phyloP scores from a whole-genome alignment of 108 stramenopile genomes.

The Schizochytrium sp. region DNA sequence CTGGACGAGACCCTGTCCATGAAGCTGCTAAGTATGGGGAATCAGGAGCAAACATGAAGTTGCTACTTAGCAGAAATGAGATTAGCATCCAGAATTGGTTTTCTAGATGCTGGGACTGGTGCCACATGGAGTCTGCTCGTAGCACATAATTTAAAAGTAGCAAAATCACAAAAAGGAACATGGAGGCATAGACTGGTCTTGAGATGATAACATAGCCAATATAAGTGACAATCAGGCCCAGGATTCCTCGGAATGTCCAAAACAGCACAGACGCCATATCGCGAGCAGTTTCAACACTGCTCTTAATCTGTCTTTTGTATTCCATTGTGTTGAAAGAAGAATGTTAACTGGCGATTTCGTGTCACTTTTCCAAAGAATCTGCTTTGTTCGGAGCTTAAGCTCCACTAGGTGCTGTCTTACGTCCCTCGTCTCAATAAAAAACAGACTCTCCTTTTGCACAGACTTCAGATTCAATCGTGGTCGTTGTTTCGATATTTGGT shows the following conservation, averaged over 20 bases:
- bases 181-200: not conserved
- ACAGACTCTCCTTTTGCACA: not conserved
- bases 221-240: not conserved
- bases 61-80: not conserved
- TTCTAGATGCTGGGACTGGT: conserved; percentile 53
- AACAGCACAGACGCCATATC: conserved; percentile 54
- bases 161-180: not conserved
- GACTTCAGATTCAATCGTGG: too few relatives aligned
- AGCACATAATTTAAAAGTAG: conserved; percentile 25
- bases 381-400: not conserved
- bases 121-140: conserved; percentile 55
- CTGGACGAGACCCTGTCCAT: not conserved
- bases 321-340: not conserved
- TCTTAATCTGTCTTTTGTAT: conserved; percentile 8
- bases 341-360: not conserved
- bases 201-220: not conserved
- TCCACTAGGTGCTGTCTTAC: not conserved
- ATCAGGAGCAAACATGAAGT: conserved; percentile 52
- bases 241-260: not conserved
- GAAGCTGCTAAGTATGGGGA: conserved; percentile 23
- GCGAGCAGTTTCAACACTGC: conserved; percentile 29
- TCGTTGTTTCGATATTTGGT: too few relatives aligned
- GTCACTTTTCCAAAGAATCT: not conserved
- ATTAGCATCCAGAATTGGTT: conserved; percentile 59
- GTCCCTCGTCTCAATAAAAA: not conserved